Evolutionary conservation across 495 filamentous ascomycete genomes (phyloP).

Genomic region (Friedmanniomyces simplex): DNA sequence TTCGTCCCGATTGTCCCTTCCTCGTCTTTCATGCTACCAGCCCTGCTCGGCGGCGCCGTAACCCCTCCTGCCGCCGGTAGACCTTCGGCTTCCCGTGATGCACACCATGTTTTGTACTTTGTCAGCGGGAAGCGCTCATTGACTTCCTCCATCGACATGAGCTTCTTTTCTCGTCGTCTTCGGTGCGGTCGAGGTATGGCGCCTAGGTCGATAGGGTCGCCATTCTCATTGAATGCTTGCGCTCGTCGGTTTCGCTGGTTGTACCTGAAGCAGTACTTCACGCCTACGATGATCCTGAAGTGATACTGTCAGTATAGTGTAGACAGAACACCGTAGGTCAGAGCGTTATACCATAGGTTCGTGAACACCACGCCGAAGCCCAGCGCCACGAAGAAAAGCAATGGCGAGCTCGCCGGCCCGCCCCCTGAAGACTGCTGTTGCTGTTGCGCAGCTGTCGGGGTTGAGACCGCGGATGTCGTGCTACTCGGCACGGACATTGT

Average conservation of each 20-base stretch:
- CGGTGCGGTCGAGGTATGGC: constrained; percentile 63
- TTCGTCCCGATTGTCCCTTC: constrained; percentile 36
- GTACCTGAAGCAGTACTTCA: constrained; percentile 98
- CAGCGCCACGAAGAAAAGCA: constrained; percentile 93
- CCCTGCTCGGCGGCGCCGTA: constrained; percentile 58
- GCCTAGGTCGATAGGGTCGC: constrained; percentile 76
- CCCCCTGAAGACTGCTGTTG: not conserved
- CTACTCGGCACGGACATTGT: constrained; percentile 1
- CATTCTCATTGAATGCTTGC: constrained; percentile 63
- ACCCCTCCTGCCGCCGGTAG: constrained; percentile 79
- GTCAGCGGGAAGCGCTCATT: constrained; percentile 91
- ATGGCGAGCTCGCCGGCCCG: constrained; percentile 70
- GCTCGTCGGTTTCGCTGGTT: constrained; percentile 83
- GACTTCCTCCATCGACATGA: constrained; percentile 98
- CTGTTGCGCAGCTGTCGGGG: constrained; percentile 2
- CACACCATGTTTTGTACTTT: constrained; percentile 94
- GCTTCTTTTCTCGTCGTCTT: constrained; percentile 83
- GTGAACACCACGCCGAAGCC: constrained; percentile 99
- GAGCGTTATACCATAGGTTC: constrained; percentile 80
- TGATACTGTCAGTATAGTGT: constrained; percentile 6
- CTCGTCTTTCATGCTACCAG: constrained; percentile 50
- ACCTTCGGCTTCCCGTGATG: constrained; percentile 70
- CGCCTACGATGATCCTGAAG: constrained; percentile 93
- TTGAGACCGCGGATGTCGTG: not conserved
- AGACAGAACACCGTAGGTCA: not conserved